Evolutionary conservation across 176 grass and related monocot species (phyloP), one percentile per base, ranked within the genome.

Genomic region (Dactylis glomerata): DNA sequence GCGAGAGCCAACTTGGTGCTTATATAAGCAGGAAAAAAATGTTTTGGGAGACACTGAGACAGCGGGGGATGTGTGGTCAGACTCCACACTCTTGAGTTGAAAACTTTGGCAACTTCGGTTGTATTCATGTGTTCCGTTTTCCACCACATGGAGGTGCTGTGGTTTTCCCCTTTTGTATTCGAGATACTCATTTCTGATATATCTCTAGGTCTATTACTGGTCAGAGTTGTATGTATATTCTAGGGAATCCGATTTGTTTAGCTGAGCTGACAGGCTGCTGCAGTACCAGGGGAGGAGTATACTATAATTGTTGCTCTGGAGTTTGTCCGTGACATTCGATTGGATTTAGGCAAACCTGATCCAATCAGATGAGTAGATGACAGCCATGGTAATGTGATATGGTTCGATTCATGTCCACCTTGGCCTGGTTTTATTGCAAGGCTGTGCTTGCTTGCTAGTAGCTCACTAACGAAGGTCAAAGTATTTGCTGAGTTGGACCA

Each of bases 11-110:
- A 90, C 44, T 90, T 87, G 84, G 63, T 23, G 17, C 46, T 82
- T 75, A 37, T 59, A 90, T 83, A 79, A 65, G 79, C 36, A 45
- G 71, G 47, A 5, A 41, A 52, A 55, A 32, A 75, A 74, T 38
- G 66, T 74, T 67, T 75, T 59, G 28, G 40, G 13, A 57, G 77
- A 38, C 68, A 28, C n/a, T n/a, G n/a, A n/a, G n/a, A n/a, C n/a
- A n/a, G n/a, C n/a, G 7, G 34, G 17, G 45, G 55, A 55, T 77
- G 76, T 84, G 89, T 65, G 49, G 68, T 92, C 68, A 71, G 76
- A 84, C 77, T 89, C 84, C 84, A 92, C 83, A 67, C 38, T 51
- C 67, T 46, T 4, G 76, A 64, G 61, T 92, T 83, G 90, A 88
- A 85, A 86, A 67, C 69, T 38, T 78, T 72, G 84, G 80, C 79